A percentile compares a stretch with the other conserved stretches of the same genome.
These are phyloP conservation scores for Emmonsia crescens DNA, from an alignment of 2,329 filamentous ascomycete species.

Conservation along the genomic window DNA sequence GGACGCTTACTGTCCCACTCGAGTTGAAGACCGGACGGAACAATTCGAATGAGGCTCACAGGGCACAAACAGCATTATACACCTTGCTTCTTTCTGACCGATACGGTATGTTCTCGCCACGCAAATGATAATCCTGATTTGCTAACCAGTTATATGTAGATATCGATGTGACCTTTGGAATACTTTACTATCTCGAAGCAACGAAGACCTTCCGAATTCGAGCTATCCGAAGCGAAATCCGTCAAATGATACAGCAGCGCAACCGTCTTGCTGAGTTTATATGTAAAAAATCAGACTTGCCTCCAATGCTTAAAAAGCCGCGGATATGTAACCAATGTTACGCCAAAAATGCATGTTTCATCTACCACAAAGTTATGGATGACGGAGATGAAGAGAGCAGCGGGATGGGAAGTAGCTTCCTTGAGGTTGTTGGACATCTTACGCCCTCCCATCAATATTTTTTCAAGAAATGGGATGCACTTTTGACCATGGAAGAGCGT, in stretches of 20 bases:
- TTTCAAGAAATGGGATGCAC: slow-evolving; percentile 86
- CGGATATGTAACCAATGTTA: slow-evolving; percentile 81
- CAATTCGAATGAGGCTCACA: slow-evolving; percentile 66
- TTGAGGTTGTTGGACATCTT: slow-evolving; percentile 69
- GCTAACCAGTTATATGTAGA: slow-evolving; percentile 40
- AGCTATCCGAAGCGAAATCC: slow-evolving; percentile 73
- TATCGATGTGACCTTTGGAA: slow-evolving; percentile 76
- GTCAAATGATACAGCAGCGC: slow-evolving; percentile 93
- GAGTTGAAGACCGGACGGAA: slow-evolving; percentile 90
- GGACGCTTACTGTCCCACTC: slow-evolving; percentile 75
- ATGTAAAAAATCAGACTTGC: slow-evolving; percentile 69
- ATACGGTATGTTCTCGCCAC: slow-evolving; percentile 47
- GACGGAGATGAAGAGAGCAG: slow-evolving; percentile 71
- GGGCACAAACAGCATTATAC: slow-evolving; percentile 89
- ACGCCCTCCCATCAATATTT: slow-evolving; percentile 65
- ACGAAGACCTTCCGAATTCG: slow-evolving; percentile 79
- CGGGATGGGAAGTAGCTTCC: slow-evolving; percentile 70
- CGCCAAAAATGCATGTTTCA: slow-evolving; percentile 79
- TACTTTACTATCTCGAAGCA: slow-evolving; percentile 91
- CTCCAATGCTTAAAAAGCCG: slow-evolving; percentile 73
- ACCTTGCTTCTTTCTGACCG: slow-evolving; percentile 85
- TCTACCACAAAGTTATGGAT: slow-evolving; percentile 85
- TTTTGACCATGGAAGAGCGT: slow-evolving; percentile 89
- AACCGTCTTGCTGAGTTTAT: slow-evolving; percentile 82
- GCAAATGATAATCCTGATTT: background rate